Conservation (phyloP, 495 filamentous ascomycete genomes). For the Halenospora varia region DNA sequence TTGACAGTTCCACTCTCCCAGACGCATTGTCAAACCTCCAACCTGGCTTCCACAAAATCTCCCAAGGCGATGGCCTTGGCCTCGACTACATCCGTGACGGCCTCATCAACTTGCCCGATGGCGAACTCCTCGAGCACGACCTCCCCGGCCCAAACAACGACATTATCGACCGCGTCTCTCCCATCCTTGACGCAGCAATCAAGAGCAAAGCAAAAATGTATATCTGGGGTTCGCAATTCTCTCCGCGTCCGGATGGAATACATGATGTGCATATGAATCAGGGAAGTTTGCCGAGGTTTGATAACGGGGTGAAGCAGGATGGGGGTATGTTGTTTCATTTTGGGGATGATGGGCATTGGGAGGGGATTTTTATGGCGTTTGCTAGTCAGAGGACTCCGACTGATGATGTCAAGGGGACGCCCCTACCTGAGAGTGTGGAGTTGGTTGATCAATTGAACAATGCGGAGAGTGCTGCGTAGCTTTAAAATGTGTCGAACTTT, state of each 20-base stretch:
- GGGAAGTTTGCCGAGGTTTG: conserved; percentile 30
- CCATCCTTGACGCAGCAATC: conserved; percentile 33
- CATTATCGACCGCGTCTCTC: conserved; percentile 33
- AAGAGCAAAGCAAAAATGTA: conserved; percentile 30
- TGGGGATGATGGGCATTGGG: conserved; percentile 27
- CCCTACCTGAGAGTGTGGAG: neutral
- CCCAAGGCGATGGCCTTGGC: neutral
- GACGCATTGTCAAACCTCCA: conserved; percentile 19
- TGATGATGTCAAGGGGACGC: conserved; percentile 21
- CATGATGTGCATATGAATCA: conserved; percentile 45
- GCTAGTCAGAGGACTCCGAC: conserved; percentile 29
- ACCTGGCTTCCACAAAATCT: conserved; percentile 19
- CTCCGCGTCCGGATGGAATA: conserved; percentile 24
- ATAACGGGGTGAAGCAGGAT: conserved; percentile 37
- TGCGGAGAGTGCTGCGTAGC: neutral
- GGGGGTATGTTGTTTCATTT: conserved; percentile 33
- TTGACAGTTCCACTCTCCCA: conserved; percentile 22
- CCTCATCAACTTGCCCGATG: conserved; percentile 24
- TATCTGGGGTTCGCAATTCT: conserved; percentile 16
- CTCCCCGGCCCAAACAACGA: conserved; percentile 27
- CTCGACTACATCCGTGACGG: conserved; percentile 32
- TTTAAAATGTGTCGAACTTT: too few relatives aligned
- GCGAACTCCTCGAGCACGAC: conserved; percentile 27
- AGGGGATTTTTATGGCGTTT: conserved; percentile 34
- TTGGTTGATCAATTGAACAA: neutral